Base-by-base conservation (phyloP, 345 rosid genomes). In the Jatropha curcas region DNA sequence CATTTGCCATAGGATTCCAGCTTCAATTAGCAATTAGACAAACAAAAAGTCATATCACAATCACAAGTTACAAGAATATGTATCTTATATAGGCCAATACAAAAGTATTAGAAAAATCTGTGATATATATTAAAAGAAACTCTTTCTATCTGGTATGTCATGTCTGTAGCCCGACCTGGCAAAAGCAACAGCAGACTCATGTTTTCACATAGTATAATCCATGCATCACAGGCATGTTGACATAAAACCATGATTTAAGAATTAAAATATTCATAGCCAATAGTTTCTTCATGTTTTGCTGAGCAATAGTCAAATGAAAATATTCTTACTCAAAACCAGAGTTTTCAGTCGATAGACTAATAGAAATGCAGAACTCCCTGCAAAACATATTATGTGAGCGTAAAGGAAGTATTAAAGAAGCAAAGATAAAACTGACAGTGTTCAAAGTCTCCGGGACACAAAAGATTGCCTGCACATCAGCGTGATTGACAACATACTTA, bases 391-490 rank as follows among this genome's bases (percentile, higher is more conserved):
- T 35, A 51, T 50, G 17, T 25, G 4, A 50, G 20, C 3, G 66
- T 39, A 31, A 57, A 6, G 14, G 4, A 35, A 48, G 50, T 19
- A 64, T 65, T 41, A 30, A 19, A 66, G 70, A 70, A 71, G 76
- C 43, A 69, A 51, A 74, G 65, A 77, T 8, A 30, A 61, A 76
- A 81, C 96, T 84, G 81, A 91, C 98, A 19, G 74, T 80, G 74
- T 89, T 92, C 70, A 90, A 82, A 57, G 97, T 92, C 73, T 90
- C 82, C 7, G 94, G 92, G 65, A 85, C 86, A 74, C 98, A 94
- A 82, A 94, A 92, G 62, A 92, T 90, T 61, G 91, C 94, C 80
- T 90, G 87, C 27, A 88, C 61, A 74, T 81, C 84, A 61, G 97
- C 92, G 81, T 94, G 96, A 77, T 87, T 89, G 55, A 87, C 93